Percentiles rank a stretch among this genome's conserved stretches.
These are phyloP conservation scores for Blastocystis sp. DNA, from an alignment of 352 stramenopile genomes.

Conservation along the genomic window DNA sequence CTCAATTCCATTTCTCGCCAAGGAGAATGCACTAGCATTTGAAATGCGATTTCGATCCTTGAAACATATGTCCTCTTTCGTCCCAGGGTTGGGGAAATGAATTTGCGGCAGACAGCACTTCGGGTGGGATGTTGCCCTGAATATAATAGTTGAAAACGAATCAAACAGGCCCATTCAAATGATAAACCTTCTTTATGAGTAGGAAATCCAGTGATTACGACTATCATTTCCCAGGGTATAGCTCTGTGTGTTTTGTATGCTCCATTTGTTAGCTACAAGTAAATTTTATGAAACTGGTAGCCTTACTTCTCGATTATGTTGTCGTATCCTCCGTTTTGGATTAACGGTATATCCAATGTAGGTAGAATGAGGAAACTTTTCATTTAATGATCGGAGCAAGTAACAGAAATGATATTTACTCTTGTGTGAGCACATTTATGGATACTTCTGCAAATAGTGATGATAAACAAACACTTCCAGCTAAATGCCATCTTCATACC, in stretches of 20 bases:
- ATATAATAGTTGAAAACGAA: background rate
- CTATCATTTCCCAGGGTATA: constrained; percentile 61
- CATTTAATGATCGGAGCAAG: constrained; percentile 39
- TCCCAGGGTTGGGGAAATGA: background rate
- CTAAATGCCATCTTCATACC: constrained; percentile 55
- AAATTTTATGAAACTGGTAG: background rate
- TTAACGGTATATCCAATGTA: constrained; percentile 66
- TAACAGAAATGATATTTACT: constrained; percentile 28
- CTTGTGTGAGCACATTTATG: background rate
- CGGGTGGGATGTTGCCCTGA: constrained; percentile 46
- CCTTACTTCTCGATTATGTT: constrained; percentile 51
- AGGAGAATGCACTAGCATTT: constrained; percentile 33
- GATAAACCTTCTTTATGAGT: constrained; percentile 12
- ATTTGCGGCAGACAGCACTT: constrained; percentile 4
- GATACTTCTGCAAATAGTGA: background rate
- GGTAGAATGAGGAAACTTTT: background rate
- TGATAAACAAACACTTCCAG: constrained; percentile 17
- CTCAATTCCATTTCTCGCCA: constrained; percentile 39
- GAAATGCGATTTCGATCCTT: constrained; percentile 42
- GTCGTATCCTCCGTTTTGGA: constrained; percentile 59
- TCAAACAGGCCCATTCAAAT: constrained; percentile 49
- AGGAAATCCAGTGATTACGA: constrained; percentile 17
- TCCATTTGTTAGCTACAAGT: constrained; percentile 20
- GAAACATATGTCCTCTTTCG: constrained; percentile 8
- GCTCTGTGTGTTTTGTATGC: constrained; percentile 47